Percentiles rank a stretch among this genome's conserved stretches.
Conservation (phyloP, 2,329 filamentous ascomycete genomes). For the Dothiorella sarmentorum region DNA sequence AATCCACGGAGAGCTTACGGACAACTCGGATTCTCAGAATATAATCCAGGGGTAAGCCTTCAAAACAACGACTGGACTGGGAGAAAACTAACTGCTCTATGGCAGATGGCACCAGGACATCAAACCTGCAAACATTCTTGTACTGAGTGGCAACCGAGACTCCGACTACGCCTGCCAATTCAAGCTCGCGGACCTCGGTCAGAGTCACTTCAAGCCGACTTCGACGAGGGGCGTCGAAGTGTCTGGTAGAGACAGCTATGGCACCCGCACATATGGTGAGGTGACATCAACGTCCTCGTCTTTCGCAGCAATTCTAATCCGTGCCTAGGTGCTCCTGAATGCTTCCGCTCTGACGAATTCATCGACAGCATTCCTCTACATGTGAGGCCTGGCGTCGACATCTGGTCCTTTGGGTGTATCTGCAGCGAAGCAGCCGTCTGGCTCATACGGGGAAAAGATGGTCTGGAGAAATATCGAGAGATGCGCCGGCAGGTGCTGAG, state of each 20-base stretch:
- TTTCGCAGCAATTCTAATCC: neutral
- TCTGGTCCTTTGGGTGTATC: slow-evolving; percentile 37
- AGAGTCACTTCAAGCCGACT: slow-evolving; percentile 27
- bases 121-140: slow-evolving; percentile 45
- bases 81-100: neutral
- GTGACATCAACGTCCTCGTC: neutral
- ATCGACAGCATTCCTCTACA: neutral
- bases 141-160: slow-evolving; percentile 18
- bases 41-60: neutral
- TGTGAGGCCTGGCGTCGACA: slow-evolving; percentile 35
- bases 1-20: too few relatives aligned
- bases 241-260: slow-evolving; percentile 23
- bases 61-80: neutral
- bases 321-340: slow-evolving; percentile 24
- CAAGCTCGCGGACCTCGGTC: slow-evolving; percentile 40
- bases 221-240: neutral
- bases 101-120: slow-evolving; percentile 43
- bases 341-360: slow-evolving; percentile 19
- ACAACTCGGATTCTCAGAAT: neutral
- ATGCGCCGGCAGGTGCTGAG: slow-evolving; percentile 13
- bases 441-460: slow-evolving; percentile 21
- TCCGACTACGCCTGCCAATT: slow-evolving; percentile 26
- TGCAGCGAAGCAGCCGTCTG: slow-evolving; percentile 26
- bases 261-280: slow-evolving; percentile 39
- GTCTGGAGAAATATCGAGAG: slow-evolving; percentile 21